Conservation (phyloP, 208 protist genomes). For the Acanthamoeba polyphaga region DNA sequence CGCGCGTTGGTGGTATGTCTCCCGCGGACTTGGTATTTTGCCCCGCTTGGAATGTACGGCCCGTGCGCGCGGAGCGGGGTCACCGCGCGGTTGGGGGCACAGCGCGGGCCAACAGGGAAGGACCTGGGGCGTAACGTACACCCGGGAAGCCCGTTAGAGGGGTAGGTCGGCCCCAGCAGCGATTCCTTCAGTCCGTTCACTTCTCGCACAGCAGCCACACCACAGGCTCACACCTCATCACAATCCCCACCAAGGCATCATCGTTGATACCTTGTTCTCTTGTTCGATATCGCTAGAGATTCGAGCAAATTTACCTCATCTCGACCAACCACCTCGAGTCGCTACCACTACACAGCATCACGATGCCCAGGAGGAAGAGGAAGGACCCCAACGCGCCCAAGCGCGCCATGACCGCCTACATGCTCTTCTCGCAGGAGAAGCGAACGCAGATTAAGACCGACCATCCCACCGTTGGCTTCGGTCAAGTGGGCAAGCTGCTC, state of each 20-base stretch:
- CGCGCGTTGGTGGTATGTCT: too few relatives aligned
- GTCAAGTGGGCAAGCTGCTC: constrained; percentile 6
- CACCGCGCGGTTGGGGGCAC: not conserved
- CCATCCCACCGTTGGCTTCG: not conserved
- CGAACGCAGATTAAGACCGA: not conserved
- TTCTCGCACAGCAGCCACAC: not conserved
- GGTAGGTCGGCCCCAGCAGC: too few relatives aligned
- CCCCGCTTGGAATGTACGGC: too few relatives aligned
- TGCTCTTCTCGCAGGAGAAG: constrained; percentile 41
- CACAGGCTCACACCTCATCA: too few relatives aligned
- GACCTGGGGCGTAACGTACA: not conserved
- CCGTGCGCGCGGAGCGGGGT: not conserved
- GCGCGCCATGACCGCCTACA: constrained; percentile 19
- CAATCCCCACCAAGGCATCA: too few relatives aligned
- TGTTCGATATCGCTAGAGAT: too few relatives aligned
- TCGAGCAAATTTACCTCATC: too few relatives aligned
- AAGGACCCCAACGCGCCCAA: constrained; percentile 44
- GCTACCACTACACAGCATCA: not conserved
- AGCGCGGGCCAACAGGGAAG: not conserved
- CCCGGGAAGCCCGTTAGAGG: not conserved
- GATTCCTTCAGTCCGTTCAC: not conserved
- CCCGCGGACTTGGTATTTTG: too few relatives aligned
- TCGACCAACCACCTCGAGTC: too few relatives aligned
- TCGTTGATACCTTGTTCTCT: too few relatives aligned
- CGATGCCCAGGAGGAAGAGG: not conserved